A percentile compares a stretch with the other conserved stretches of the same genome.
These are phyloP conservation scores for Viola pubescens DNA, from an alignment of 441 rosid genomes.

Conservation along the genomic window DNA sequence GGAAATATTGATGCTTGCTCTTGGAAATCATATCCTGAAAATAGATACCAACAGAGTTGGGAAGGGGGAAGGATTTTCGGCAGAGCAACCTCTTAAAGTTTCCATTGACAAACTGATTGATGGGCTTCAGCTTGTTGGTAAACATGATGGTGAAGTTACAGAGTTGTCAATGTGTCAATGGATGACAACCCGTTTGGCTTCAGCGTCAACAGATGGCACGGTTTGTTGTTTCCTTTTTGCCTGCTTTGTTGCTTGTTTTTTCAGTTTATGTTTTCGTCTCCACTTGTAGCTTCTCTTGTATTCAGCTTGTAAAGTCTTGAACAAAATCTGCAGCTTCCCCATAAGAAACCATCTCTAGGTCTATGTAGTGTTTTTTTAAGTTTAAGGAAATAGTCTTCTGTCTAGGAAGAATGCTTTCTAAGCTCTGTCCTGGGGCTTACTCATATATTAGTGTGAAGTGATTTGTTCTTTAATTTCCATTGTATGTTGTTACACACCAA, in stretches of 20 bases:
- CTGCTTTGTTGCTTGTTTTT: background rate
- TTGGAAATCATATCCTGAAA: slow-evolving; percentile 60
- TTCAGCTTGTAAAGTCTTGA: too few species aligned
- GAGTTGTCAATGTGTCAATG: slow-evolving; percentile 89
- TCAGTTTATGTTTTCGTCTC: background rate
- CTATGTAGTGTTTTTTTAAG: background rate
- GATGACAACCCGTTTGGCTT: slow-evolving; percentile 75
- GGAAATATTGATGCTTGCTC: slow-evolving; percentile 77
- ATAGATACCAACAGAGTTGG: slow-evolving; percentile 70
- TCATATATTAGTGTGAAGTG: background rate
- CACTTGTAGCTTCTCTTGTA: background rate
- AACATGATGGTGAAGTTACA: slow-evolving; percentile 81
- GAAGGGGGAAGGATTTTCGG: slow-evolving; percentile 45
- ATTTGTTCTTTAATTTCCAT: slow-evolving; percentile 1
- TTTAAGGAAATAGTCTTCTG: background rate
- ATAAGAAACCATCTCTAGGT: too few species aligned
- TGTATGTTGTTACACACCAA: slow-evolving; percentile 9
- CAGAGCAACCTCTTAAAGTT: slow-evolving; percentile 71
- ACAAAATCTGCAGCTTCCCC: too few species aligned
- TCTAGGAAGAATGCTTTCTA: background rate
- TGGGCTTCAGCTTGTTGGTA: slow-evolving; percentile 81
- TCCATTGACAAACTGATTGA: slow-evolving; percentile 53
- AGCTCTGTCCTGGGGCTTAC: background rate
- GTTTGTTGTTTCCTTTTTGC: slow-evolving; percentile 32
- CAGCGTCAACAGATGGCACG: slow-evolving; percentile 86